These are phyloP conservation scores for Amanita subjunquillea DNA, from an alignment of 768 basidiomycete species.

Conservation along the genomic window DNA sequence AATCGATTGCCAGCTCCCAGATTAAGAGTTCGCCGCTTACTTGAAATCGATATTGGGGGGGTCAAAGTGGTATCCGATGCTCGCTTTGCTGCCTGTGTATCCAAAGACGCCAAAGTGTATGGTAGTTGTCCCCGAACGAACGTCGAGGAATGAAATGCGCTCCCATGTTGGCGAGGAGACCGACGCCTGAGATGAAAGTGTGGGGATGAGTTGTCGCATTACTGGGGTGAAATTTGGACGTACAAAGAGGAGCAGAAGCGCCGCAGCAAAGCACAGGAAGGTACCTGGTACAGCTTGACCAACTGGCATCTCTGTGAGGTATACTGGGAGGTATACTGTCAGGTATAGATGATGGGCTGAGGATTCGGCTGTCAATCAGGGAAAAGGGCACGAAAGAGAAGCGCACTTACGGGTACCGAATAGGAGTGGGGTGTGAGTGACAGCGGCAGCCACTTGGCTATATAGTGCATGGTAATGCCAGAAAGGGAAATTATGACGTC, in stretches of 20 bases:
- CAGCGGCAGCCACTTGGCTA: not conserved
- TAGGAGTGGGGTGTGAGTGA: not conserved
- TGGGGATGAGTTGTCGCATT: not conserved
- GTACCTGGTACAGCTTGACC: constrained; percentile 59
- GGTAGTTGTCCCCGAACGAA: constrained; percentile 23
- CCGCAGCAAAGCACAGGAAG: constrained; percentile 62
- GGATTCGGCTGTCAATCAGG: not conserved
- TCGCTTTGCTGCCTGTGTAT: constrained; percentile 42
- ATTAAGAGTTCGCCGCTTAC: constrained; percentile 22
- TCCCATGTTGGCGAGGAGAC: constrained; percentile 73
- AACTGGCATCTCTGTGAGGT: constrained; percentile 30
- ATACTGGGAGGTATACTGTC: no score
- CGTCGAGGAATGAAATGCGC: constrained; percentile 55
- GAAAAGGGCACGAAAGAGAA: not conserved
- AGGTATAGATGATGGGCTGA: not conserved
- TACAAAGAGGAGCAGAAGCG: constrained; percentile 61
- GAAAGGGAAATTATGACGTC: not conserved
- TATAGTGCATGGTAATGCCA: not conserved
- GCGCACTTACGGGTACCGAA: not conserved
- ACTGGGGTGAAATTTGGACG: constrained; percentile 18
- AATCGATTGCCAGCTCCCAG: not conserved
- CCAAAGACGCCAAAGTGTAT: constrained; percentile 72
- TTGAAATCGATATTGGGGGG: constrained; percentile 17
- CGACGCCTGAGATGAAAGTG: constrained; percentile 36
- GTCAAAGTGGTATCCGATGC: constrained; percentile 50